These are phyloP conservation scores for Rhodamnia rubescens DNA, from an alignment of 345 rosid species.

Conservation along the genomic window DNA sequence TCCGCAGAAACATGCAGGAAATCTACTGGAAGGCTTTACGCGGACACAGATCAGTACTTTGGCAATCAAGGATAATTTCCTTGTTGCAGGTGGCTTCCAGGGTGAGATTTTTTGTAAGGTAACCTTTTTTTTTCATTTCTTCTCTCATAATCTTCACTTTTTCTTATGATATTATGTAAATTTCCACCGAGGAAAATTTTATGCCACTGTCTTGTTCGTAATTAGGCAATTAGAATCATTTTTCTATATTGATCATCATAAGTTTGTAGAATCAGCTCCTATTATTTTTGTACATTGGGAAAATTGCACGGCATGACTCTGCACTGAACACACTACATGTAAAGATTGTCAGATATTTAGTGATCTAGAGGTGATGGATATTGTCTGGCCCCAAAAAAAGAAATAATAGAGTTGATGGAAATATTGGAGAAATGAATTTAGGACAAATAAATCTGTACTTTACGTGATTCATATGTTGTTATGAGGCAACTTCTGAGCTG, in stretches of 20 bases:
- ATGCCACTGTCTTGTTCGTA: neutral
- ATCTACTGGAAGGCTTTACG: constrained; percentile 43
- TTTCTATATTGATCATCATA: neutral
- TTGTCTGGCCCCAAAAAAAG: no score
- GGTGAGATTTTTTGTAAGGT: constrained; percentile 62
- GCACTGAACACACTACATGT: neutral
- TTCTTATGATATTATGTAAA: neutral
- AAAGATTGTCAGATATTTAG: neutral
- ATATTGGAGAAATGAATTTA: neutral
- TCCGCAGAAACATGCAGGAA: constrained; percentile 39
- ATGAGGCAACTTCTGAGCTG: neutral
- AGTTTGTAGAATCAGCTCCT: neutral
- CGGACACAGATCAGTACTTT: constrained; percentile 53
- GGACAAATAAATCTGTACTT: neutral
- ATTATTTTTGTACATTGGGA: neutral
- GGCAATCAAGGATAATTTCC: constrained; percentile 34
- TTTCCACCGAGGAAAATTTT: neutral
- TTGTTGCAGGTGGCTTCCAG: constrained; percentile 57
- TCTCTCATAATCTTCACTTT: neutral
- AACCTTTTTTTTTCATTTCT: neutral
- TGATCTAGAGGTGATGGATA: neutral
- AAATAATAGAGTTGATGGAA: neutral
- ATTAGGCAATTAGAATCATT: neutral
- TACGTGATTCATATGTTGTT: neutral
- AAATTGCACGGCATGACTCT: neutral